A percentile compares a stretch with the other conserved stretches of the same genome.
Conservation (phyloP, 2,329 filamentous ascomycete species). For the Stemphylium lycopersici region DNA sequence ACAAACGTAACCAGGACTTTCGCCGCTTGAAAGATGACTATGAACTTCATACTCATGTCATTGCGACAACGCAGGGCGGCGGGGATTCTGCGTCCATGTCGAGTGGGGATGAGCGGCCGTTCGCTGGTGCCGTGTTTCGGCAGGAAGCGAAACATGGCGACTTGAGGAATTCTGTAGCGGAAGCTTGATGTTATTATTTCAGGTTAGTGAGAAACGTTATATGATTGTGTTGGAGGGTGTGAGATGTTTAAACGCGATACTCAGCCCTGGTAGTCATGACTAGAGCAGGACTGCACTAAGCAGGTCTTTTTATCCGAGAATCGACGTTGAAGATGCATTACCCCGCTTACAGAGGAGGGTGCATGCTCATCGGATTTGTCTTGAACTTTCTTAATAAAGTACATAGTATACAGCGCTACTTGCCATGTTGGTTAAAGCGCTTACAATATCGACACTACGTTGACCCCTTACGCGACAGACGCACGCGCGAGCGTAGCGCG, state of each 20-base stretch:
- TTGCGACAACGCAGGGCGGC: not conserved
- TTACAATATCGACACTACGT: not conserved
- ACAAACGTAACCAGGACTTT: conserved; percentile 10
- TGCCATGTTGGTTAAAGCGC: too few relatives aligned
- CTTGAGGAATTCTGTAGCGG: too few relatives aligned
- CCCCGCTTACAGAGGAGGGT: too few relatives aligned
- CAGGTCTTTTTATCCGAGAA: too few relatives aligned
- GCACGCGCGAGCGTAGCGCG: not conserved
- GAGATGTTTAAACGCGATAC: too few relatives aligned
- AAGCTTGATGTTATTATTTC: too few relatives aligned
- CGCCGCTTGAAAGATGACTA: conserved; percentile 5
- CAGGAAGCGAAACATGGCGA: not conserved
- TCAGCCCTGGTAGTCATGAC: too few relatives aligned
- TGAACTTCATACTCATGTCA: not conserved
- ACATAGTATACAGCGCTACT: conserved; percentile 8
- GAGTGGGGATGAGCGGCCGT: not conserved
- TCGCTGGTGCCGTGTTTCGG: not conserved
- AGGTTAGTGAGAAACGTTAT: too few relatives aligned
- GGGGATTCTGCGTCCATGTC: not conserved
- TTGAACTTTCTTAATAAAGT: not conserved
- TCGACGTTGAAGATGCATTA: too few relatives aligned
- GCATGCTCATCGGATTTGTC: not conserved
- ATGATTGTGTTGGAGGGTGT: too few relatives aligned
- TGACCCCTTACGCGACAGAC: not conserved
- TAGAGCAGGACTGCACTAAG: too few relatives aligned